phyloP scores from a whole-genome alignment of 1,284 basidiomycete species.

The Albatrellus sp. region DNA sequence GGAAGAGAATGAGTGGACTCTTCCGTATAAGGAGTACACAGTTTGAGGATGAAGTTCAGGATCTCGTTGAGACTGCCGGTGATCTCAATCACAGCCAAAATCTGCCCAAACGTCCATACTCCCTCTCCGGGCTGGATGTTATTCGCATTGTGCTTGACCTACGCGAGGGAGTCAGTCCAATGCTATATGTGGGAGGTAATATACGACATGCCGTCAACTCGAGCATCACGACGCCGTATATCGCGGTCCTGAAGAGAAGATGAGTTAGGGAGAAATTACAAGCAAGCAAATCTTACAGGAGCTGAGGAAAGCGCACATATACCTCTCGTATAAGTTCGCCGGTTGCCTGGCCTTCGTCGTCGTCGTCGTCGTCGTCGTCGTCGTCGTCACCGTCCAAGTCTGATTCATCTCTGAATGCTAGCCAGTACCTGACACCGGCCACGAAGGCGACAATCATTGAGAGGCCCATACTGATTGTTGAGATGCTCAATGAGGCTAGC shows the following conservation, averaged over 20 bases:
- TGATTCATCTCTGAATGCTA: no score
- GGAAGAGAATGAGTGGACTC: no score
- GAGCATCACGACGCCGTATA: not conserved
- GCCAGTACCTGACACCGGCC: no score
- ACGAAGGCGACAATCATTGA: no score
- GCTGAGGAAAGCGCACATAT: no score
- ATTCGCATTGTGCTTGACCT: no score
- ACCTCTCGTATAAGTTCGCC: no score
- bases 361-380: no score
- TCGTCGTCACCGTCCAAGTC: no score
- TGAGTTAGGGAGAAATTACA: not conserved
- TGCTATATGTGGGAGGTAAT: not conserved
- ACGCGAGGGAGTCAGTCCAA: not conserved
- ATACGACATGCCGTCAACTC: not conserved
- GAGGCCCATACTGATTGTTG: not conserved
- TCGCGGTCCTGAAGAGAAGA: not conserved
- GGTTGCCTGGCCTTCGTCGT: no score
- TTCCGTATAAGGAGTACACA: no score
- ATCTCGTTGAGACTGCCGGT: not conserved
- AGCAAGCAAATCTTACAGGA: no score
- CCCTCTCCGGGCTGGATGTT: not conserved
- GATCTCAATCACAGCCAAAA: not conserved
- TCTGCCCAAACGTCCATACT: not conserved
- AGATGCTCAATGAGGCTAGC: slow-evolving; percentile 3
- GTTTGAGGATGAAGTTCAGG: not conserved